phyloP scores from a whole-genome alignment of 768 basidiomycete species.

The Leccinum imitatum region DNA sequence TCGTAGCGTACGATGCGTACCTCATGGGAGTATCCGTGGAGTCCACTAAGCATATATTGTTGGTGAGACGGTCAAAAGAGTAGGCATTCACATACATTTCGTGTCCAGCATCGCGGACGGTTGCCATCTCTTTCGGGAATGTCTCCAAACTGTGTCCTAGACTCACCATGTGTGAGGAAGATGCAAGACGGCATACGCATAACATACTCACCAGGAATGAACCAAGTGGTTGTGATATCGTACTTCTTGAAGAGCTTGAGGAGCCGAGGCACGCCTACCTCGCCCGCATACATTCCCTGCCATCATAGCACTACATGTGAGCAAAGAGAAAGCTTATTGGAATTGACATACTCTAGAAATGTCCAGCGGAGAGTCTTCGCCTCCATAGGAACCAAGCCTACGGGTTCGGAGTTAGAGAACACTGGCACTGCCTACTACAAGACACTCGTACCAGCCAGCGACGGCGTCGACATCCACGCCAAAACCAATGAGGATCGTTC shows the following conservation, averaged over 20 bases:
- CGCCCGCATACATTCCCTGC: slow-evolving; percentile 71
- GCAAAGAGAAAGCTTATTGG: neutral
- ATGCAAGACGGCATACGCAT: neutral
- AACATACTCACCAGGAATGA: slow-evolving; percentile 56
- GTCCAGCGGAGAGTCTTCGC: slow-evolving; percentile 69
- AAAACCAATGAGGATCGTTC: slow-evolving; percentile 57
- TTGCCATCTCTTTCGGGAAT: slow-evolving; percentile 67
- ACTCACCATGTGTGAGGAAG: neutral
- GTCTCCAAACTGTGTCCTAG: slow-evolving; percentile 72
- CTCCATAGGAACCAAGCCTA: slow-evolving; percentile 74
- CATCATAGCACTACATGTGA: neutral
- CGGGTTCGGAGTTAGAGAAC: neutral
- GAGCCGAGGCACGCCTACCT: slow-evolving; percentile 67
- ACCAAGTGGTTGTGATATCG: slow-evolving; percentile 69
- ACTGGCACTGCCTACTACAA: neutral
- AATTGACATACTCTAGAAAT: slow-evolving; percentile 51
- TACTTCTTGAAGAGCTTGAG: slow-evolving; percentile 73
- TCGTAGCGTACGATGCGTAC: slow-evolving; percentile 22
- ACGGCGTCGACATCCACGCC: slow-evolving; percentile 79
- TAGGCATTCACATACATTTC: slow-evolving; percentile 48
- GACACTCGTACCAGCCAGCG: slow-evolving; percentile 55
- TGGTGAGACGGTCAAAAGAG: neutral
- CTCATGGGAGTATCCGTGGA: slow-evolving; percentile 74
- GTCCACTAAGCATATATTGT: slow-evolving; percentile 40
- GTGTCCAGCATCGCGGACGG: slow-evolving; percentile 70